Evolutionary conservation across 1,284 basidiomycete genomes (phyloP), one percentile per base, ranked within the genome.

Genomic region (Apiotrichum montevideense): DNA sequence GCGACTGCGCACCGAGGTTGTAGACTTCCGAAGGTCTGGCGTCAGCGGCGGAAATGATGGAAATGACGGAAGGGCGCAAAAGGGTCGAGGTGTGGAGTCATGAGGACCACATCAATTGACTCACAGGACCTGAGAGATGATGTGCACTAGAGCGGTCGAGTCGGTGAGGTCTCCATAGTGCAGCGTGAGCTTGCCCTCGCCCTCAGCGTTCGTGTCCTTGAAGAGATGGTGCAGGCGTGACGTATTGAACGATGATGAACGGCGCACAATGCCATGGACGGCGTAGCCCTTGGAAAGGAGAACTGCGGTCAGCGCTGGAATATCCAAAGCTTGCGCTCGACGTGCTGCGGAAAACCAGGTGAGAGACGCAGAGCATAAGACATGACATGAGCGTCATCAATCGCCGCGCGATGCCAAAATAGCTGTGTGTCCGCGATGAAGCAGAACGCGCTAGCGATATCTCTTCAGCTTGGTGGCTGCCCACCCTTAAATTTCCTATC

Each of bases 1-100:
- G 91, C 51, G 88, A 91, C 74, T 95, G 91, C n/a, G 92, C 92
- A 48, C 90, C 91, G 48, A 95, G 85, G 76, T 95, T 95, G 83
- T 94, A 95, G 56, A 95, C 86, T 76, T 95, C 91, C 29, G 89
- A 87, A 0, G 91, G 92, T 70, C 87, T 64, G 40, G 35, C 8
- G 43, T 51, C 8, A 46, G 53, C 4, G 9, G 7, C 6, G n/a
- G 7, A 39, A 39, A 39, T 39, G 37, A 13, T 21, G 21, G 21
- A 21, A 21, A 21, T 21, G 21, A 21, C 21, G 21, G 21, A 21
- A 21, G 21, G 21, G 21, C 21, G 21, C 21, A 21, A 21, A 21
- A 21, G 21, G 21, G 21, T 21, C 21, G 21, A 21, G 21, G 21
- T 21, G 21, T 21, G 21, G 21, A 21, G 21, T 21, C 21, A 21